Base-by-base conservation (phyloP, 2,329 filamentous ascomycete species). In the Ophiostoma australiae region DNA sequence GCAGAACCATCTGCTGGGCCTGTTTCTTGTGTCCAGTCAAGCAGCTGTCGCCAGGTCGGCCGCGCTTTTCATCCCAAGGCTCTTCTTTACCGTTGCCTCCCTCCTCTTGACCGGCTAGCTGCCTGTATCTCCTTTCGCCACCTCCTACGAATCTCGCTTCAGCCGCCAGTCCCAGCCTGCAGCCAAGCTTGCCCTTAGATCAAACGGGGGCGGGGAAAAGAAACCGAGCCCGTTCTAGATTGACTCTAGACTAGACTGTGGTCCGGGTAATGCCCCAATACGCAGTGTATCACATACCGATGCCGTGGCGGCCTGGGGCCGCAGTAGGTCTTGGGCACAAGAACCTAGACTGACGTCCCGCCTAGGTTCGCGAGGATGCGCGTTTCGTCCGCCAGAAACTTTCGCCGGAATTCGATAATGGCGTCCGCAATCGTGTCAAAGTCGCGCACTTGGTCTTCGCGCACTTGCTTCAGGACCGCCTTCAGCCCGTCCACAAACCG, bases 401-500 rank as follows among this genome's bases (percentile, higher is more conserved):
- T 84, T 73, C 86, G 83, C 76, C 89, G 87, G 78, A 89, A 90
- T 74, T 88, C 84, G 77, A 90, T 84, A 76, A 92, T 91, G 70
- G 87, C 86, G 75, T 84, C 81, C 71, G 89, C 89, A 77, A 92
- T 90, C 68, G 83, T 84, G 73, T 87, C 82, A 77, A 91, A 91
- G 76, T 91, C 89, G 77, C 84, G 86, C 71, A 89, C 82, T 75
- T 88, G 87, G 74, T 83, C 84, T 73, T 82, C 81, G 75, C 87
- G 86, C 75, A 90, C 84, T 63, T 86, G 83, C 72, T 84, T 83
- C 71, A 92, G 84, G 48, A 91, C 81, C 74, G 85, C 81, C 71
- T 84, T 84, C 67, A 92, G 83, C 33, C 89, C 89, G 41, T 82
- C 81, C 75, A 87, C 87, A 80, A 90, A 92, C 73, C 83, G 82